Evolutionary conservation across 331 rosid species (phyloP).

Genomic region (Telfairia occidentalis): DNA sequence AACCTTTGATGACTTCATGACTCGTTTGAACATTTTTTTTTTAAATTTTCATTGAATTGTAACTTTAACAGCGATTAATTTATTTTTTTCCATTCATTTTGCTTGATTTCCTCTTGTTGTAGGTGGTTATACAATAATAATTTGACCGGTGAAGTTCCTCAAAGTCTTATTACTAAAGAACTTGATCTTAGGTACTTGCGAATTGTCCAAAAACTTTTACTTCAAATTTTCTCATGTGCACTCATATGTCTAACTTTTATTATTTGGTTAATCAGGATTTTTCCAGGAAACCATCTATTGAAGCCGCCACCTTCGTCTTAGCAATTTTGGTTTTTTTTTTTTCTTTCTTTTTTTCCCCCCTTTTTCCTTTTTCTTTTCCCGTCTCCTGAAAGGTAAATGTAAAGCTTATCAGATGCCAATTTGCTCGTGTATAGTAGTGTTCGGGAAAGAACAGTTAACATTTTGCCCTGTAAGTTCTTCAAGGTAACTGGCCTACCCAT

Average conservation of each 20-base stretch:
- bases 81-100: slow-evolving; percentile 5
- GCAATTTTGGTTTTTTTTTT: not conserved
- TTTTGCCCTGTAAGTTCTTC: slow-evolving; percentile 1
- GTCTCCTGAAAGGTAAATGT: not conserved
- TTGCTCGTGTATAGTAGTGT: slow-evolving; percentile 7
- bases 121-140: slow-evolving; percentile 80
- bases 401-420: slow-evolving; percentile 1
- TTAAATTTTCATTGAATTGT: not conserved
- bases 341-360: too few relatives aligned
- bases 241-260: not conserved
- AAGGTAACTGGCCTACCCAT: slow-evolving; percentile 6
- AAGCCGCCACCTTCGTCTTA: slow-evolving; percentile 13
- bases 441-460: not conserved
- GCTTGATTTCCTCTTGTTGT: slow-evolving; percentile 26
- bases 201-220: not conserved
- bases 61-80: not conserved
- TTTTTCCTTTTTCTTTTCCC: too few relatives aligned
- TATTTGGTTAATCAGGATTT: slow-evolving; percentile 26
- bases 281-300: slow-evolving; percentile 37
- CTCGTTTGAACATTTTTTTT: not conserved
- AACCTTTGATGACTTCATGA: not conserved
- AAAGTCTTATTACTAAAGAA: slow-evolving; percentile 43
- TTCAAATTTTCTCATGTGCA: not conserved
- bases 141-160: slow-evolving; percentile 73
- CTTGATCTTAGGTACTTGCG: slow-evolving; percentile 41